Evolutionary conservation across 1,139 yeast species (phyloP), one percentile per base, ranked within the genome.

Genomic region (Chernovozyma sophiae-reginae): DNA sequence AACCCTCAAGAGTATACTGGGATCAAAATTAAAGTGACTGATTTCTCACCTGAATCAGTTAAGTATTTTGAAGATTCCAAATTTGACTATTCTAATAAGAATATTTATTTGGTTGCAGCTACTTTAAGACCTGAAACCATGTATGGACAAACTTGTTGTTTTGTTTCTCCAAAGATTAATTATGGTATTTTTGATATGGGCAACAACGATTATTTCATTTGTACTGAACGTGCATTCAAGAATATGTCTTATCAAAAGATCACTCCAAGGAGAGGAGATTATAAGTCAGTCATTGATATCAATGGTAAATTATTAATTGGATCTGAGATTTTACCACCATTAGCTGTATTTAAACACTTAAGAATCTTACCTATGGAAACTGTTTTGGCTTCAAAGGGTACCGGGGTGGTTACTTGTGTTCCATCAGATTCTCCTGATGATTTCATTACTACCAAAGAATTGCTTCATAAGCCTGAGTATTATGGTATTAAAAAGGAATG

Each of bases 341-440:
- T 85, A 49, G 78, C 97, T 13, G 73, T 72, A 15, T 70, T 79
- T 59, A 69, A 79, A 40, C 79, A 85, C 52, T 71, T 92, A 49
- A 77, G 94, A 55, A 84, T 94, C 42, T 75, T 92, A 51, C 99
- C 99, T 48, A 92, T 92, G 99, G 97, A 92, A 65, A 87, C 97
- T 26, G 92, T 94, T 41, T 73, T 92, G 60, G 95, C 96, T 30
- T 74, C 81, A 42, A 92, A 94, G 71, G 98, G 98, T 75, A 94
- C 98, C 36, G 98, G 97, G 70, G 97, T 92, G 31, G 98, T 94
- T 42, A 92, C 97, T 12, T 94, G 97, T 71, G 98, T 90, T 46
- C 98, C 98, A 46, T 84, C 96, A 13, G 97, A 90, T 64, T 90
- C 97, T 40, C 97, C 99, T 43, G 99, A 94, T 68, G 98, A 92